These are phyloP conservation scores for Daldinia sp. DNA, from an alignment of 2,329 filamentous ascomycete species.

Conservation along the genomic window DNA sequence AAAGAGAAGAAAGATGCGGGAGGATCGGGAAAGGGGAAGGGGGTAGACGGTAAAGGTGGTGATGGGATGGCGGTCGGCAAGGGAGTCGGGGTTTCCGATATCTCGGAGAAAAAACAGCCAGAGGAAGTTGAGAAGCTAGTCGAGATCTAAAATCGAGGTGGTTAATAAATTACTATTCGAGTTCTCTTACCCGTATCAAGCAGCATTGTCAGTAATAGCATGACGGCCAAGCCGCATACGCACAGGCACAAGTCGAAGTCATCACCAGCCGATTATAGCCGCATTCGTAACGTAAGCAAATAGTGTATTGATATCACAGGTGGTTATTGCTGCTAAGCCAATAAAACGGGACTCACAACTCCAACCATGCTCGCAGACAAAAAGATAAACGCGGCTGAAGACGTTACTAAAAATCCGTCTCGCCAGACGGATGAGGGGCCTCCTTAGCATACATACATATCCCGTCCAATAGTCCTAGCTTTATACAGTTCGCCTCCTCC, in stretches of 20 bases:
- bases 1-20: constrained; percentile 1
- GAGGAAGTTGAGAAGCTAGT: constrained; percentile 27
- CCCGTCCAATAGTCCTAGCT: constrained; percentile 24
- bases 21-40: neutral
- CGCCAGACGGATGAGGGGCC: constrained; percentile 16
- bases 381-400: constrained; percentile 38
- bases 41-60: neutral
- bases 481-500: constrained; percentile 20
- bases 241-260: neutral
- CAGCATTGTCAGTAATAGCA: too few relatives aligned
- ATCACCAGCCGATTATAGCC: neutral
- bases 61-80: neutral
- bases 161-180: neutral
- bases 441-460: constrained; percentile 37
- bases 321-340: constrained; percentile 11
- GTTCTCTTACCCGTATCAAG: too few relatives aligned
- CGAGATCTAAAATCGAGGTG: constrained; percentile 19
- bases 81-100: neutral
- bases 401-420: constrained; percentile 34
- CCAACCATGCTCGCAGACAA: constrained; percentile 39
- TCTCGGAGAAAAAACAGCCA: neutral
- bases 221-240: too few relatives aligned
- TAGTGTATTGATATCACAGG: constrained; percentile 22
- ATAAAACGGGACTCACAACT: constrained; percentile 33
- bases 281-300: constrained; percentile 7